phyloP scores from a whole-genome alignment of 2,329 filamentous ascomycete genomes.

The Monosporascus cannonballus region DNA sequence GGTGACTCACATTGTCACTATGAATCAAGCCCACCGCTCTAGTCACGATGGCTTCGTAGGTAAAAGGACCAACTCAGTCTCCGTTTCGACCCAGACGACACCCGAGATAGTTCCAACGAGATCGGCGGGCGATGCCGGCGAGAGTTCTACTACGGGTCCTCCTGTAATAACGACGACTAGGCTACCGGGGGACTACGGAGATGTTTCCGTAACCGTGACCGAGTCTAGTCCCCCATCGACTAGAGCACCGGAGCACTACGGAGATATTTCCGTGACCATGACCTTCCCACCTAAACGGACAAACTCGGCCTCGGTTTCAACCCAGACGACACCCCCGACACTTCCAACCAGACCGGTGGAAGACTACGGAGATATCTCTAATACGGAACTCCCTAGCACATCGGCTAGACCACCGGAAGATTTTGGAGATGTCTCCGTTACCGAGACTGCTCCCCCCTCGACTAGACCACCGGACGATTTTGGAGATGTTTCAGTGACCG shows the following conservation, averaged over 20 bases:
- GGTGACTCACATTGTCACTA: too few species aligned
- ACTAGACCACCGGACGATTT: not conserved
- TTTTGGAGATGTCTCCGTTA: slow-evolving; percentile 3
- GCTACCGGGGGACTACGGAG: slow-evolving; percentile 1
- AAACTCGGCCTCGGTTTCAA: too few species aligned
- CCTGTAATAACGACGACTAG: not conserved
- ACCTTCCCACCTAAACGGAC: not conserved
- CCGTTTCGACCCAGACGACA: not conserved
- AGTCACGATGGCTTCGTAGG: too few species aligned
- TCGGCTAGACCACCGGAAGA: not conserved
- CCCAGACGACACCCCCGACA: not conserved
- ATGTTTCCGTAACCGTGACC: not conserved
- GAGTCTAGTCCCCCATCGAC: not conserved
- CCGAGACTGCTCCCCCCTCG: not conserved
- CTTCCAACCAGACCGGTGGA: not conserved
- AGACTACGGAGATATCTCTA: too few species aligned
- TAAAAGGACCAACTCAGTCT: too few species aligned
- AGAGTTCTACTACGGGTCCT: too few species aligned
- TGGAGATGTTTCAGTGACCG: slow-evolving; percentile 2
- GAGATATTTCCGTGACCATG: not conserved
- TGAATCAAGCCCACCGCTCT: too few species aligned
- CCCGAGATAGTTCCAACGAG: not conserved
- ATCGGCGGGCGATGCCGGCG: too few species aligned
- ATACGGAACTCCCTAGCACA: too few species aligned
- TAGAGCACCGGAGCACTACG: not conserved